phyloP scores from a whole-genome alignment of 805 yeast species.

The Tetrapisispora nanseiensis region DNA sequence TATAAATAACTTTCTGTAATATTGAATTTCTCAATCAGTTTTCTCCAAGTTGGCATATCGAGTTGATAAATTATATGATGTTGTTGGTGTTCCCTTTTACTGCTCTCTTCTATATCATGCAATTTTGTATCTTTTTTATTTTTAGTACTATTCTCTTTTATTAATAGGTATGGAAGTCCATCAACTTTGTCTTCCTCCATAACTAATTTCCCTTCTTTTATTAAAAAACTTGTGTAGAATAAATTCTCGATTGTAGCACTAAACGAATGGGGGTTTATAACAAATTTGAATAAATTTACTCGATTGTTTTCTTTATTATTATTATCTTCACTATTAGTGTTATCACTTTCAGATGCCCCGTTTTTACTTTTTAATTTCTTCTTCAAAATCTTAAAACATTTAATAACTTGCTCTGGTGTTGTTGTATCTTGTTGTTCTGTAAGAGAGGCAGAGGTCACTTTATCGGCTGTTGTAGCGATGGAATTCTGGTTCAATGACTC shows the following conservation, averaged over 20 bases:
- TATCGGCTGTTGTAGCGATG: conserved; percentile 40
- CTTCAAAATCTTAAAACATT: conserved; percentile 37
- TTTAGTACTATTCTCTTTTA: conserved; percentile 25
- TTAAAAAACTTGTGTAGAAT: conserved; percentile 71
- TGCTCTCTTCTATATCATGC: conserved; percentile 18
- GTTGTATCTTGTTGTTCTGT: conserved; percentile 43
- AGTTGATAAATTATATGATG: conserved; percentile 67
- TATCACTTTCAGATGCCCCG: background rate
- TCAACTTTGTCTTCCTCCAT: conserved; percentile 42
- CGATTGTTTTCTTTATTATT: conserved; percentile 28
- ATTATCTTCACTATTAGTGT: background rate
- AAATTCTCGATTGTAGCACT: conserved; percentile 75
- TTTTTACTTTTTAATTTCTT: background rate
- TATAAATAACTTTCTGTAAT: conserved; percentile 33
- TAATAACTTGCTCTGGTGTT: conserved; percentile 55
- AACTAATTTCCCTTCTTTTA: conserved; percentile 58
- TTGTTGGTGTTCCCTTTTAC: conserved; percentile 23
- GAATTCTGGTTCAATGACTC: conserved; percentile 25
- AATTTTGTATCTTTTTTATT: conserved; percentile 5
- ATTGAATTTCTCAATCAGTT: conserved; percentile 41
- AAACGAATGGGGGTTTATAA: conserved; percentile 68
- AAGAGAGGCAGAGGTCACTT: conserved; percentile 43
- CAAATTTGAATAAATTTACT: conserved; percentile 53
- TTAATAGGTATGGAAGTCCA: conserved; percentile 35
- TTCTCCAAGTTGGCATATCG: conserved; percentile 57